Base-by-base conservation (phyloP, 306 rosid species). In the Vigna nakashimae region DNA sequence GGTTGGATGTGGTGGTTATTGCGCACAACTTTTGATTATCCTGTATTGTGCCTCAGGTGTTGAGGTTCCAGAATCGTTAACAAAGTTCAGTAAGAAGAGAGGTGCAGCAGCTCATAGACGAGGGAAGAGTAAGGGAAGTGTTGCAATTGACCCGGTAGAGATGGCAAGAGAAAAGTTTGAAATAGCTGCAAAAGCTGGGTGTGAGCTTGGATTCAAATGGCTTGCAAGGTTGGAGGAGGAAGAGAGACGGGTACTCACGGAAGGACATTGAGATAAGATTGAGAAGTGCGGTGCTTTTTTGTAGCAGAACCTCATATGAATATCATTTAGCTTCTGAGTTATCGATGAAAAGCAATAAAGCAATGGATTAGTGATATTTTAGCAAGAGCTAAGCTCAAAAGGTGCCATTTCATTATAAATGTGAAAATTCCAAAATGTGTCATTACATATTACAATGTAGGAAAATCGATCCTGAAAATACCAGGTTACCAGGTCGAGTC, bases 201-300 rank as follows among this genome's bases (percentile, higher is more conserved):
- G 91, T 78, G 96, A 95, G 79, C 90, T 95, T 70, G 99, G 98
- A 62, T 87, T 92, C 38, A 95, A 79, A 86, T 91, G 98, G 99
- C 83, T 95, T 79, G 85, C 86, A 51, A 89, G 92, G 86, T 87
- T 92, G 11, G 92, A 86, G 79, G 92, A 91, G 88, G 98, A 95
- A 87, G 95, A 89, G 85, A 88, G 57, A 77, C 87, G 86, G 45
- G 57, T 79, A 49, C 82, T 86, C 59, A 59, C 77, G 8, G 80
- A 76, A 71, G 71, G 52, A 52, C 42, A 45, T 40, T 53, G 51
- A 24, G 28, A 24, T 24, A 24, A 20, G 28, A 24, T 24, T 24
- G 15, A 22, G 2, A 45, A 43, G 20, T 40, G 22, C 22, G 24
- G 15, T 26, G 30, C 36, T 49, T 71, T 64, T 53, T 34, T 8